Conservation (phyloP, 2,329 filamentous ascomycete genomes). For the Talaromyces sp. region DNA sequence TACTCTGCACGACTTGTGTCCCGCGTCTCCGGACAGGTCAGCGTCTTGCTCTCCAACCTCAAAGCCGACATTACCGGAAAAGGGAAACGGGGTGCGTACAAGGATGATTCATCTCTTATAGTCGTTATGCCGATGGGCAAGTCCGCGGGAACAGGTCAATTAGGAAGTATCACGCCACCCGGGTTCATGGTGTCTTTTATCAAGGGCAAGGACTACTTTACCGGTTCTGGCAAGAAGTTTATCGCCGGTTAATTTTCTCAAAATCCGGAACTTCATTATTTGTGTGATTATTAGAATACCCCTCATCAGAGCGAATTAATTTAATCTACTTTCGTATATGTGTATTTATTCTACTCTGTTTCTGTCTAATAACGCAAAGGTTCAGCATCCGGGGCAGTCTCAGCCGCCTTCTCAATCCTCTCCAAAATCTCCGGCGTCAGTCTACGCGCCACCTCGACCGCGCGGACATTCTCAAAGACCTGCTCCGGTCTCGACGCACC, state of each 20-base stretch:
- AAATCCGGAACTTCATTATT: neutral
- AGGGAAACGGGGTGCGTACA: slow-evolving; percentile 16
- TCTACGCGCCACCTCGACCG: slow-evolving; percentile 15
- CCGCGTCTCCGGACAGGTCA: slow-evolving; percentile 11
- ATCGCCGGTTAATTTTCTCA: slow-evolving; percentile 3
- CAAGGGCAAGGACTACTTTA: slow-evolving; percentile 24
- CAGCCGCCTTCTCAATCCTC: slow-evolving; percentile 16
- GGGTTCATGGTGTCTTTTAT: slow-evolving; percentile 19
- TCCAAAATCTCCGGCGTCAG: slow-evolving; percentile 20
- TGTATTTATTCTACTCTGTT: too few relatives aligned
- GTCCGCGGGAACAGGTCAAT: slow-evolving; percentile 18
- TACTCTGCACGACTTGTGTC: slow-evolving; percentile 11
- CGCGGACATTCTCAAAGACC: slow-evolving; percentile 42
- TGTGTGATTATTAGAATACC: neutral
- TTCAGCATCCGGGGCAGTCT: slow-evolving; percentile 5
- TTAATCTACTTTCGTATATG: neutral
- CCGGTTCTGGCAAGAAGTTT: slow-evolving; percentile 10
- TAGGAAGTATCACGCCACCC: slow-evolving; percentile 15
- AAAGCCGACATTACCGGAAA: slow-evolving; percentile 19
- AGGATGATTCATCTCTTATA: neutral
- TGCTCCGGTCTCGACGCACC: slow-evolving; percentile 46
- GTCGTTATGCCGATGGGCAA: slow-evolving; percentile 19
- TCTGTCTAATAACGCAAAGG: slow-evolving; percentile 7
- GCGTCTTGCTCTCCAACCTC: slow-evolving; percentile 18
- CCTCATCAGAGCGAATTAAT: neutral